Evolutionary conservation across 495 filamentous ascomycete genomes (phyloP).

Genomic region (Tuber umbilicatum): DNA sequence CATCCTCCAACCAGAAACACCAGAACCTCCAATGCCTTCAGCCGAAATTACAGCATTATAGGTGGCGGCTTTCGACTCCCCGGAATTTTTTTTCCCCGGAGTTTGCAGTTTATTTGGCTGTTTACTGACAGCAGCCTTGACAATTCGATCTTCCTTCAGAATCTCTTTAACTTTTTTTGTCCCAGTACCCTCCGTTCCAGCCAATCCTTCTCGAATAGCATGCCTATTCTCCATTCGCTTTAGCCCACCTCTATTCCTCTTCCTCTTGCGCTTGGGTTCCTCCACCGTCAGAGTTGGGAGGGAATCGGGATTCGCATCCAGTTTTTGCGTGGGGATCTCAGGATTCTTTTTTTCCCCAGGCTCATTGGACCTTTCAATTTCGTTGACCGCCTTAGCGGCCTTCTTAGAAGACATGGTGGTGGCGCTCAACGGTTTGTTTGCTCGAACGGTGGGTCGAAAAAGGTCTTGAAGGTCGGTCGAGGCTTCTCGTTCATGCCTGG

Average conservation of each 20-base stretch:
- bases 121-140: neutral
- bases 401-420: slow-evolving; percentile 20
- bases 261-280: neutral
- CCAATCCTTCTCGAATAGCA: neutral
- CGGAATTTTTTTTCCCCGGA: neutral
- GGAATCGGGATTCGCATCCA: neutral
- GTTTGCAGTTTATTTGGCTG: slow-evolving; percentile 17
- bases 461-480: neutral
- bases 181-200: neutral
- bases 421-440: neutral
- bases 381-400: slow-evolving; percentile 2
- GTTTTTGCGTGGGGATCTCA: neutral
- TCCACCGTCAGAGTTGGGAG: neutral
- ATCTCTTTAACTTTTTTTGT: neutral
- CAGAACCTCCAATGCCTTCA: slow-evolving; percentile 1
- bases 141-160: neutral
- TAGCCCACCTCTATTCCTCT: neutral
- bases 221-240: slow-evolving; percentile 7
- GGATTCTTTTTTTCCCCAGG: neutral
- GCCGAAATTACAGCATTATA: neutral
- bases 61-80: neutral
- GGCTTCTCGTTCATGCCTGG: neutral
- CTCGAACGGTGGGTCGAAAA: slow-evolving; percentile 1
- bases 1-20: slow-evolving; percentile 24
- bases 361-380: slow-evolving; percentile 11